Evolutionary conservation across 2,329 filamentous ascomycete genomes (phyloP), one percentile per base, ranked within the genome.

Genomic region (Sclerotinia trifoliorum): DNA sequence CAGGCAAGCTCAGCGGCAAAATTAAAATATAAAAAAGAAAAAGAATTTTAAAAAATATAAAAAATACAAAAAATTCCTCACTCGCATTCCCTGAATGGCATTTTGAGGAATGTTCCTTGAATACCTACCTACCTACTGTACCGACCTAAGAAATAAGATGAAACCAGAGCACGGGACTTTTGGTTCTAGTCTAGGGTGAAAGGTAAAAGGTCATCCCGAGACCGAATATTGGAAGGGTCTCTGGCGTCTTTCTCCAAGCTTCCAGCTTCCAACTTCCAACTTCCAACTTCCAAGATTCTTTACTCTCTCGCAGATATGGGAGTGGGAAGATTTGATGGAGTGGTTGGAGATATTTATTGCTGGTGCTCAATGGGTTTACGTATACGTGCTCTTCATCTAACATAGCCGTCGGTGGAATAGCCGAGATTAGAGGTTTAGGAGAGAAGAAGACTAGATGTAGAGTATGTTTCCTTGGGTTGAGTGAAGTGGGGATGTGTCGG

Each of bases 171-270:
- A 61, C 44, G 44, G 58, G 44, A 49, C 58, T 49, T 48, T 35
- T 35, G n/a, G n/a, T 35, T 35, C 32, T n/a, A 44, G 17, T 35
- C 58, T 61, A 49, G 42, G 42, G n/a, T 39, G 24, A 10, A 29
- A 11, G 46, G 46, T 6, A 7, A 44, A n/a, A 35, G 13, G 19
- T 24, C 21, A 39, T 21, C 21, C 48, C 61, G 42, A 65, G 52
- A 65, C 52, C 42, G 26, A 65, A 57, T 65, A 58, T 65, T 65
- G 63, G 58, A 65, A 57, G 63, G 57, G 39, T 58, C 63, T 65
- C 63, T 35, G 62, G n/a, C 44, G 5, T 62, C 52, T 35, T 65
- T 56, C 49, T 65, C 62, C 49, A 65, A 65, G 32, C 49, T 24
- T 44, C 39, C 13, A 42, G 13, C 39, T 42, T 48, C 44, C 35